Evolutionary conservation across 257 asterid genomes (phyloP).

Genomic region (Plantago elongata): DNA sequence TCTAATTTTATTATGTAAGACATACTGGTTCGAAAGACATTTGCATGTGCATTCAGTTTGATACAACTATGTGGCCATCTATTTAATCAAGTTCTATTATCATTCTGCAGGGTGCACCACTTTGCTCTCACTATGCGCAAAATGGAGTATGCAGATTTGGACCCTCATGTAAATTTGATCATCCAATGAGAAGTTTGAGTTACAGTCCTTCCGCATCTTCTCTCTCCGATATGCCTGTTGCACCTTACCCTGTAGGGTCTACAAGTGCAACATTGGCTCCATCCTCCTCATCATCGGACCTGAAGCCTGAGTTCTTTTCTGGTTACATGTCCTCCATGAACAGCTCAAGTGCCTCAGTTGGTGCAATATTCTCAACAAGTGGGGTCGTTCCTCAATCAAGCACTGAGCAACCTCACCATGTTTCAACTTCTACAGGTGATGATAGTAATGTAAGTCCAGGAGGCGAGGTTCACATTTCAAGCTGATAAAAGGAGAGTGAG

Average conservation of each 20-base stretch:
- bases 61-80: constrained; percentile 2
- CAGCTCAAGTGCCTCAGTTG: constrained; percentile 39
- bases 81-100: constrained; percentile 5
- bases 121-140: constrained; percentile 84
- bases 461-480: constrained; percentile 49
- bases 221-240: constrained; percentile 86
- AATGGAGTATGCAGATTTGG: constrained; percentile 86
- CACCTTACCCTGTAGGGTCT: constrained; percentile 86
- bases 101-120: constrained; percentile 56
- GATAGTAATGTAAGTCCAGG: constrained; percentile 25
- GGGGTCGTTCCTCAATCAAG: constrained; percentile 37
- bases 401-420: constrained; percentile 23
- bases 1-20: background rate
- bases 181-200: constrained; percentile 68
- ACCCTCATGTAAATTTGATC: constrained; percentile 82
- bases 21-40: no score
- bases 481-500: constrained; percentile 32
- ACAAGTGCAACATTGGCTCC: constrained; percentile 71
- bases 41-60: background rate
- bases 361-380: constrained; percentile 43
- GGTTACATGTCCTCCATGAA: constrained; percentile 38
- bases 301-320: constrained; percentile 41
- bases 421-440: constrained; percentile 24
- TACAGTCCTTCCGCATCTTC: constrained; percentile 89
- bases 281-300: constrained; percentile 48